A percentile compares a stretch with the other conserved stretches of the same genome.
Evolutionary conservation across 2,329 filamentous ascomycete genomes (phyloP).

Genomic region (Didymella glomerata): DNA sequence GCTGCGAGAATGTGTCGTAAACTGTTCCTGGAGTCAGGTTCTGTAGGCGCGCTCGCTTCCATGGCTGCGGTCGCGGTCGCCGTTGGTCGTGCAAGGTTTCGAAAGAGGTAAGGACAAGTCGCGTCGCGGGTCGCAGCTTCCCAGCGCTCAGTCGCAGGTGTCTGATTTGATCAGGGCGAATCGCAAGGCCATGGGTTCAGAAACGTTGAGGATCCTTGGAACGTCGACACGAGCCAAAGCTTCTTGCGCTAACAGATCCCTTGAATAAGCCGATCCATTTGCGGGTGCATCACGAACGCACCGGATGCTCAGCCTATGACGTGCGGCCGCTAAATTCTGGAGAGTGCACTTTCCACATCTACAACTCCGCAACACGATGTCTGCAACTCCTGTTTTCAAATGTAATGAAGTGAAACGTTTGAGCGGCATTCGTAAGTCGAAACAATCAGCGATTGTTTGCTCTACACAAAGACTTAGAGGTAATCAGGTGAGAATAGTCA

Average conservation of each 20-base stretch:
- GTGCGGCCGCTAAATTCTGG: conserved; percentile 1
- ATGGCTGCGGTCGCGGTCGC: conserved; percentile 24
- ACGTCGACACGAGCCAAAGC: conserved; percentile 21
- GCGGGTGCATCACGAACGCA: conserved; percentile 21
- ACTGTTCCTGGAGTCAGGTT: conserved; percentile 51
- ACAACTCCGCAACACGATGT: neutral
- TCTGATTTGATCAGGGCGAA: conserved; percentile 16
- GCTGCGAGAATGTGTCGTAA: conserved; percentile 51
- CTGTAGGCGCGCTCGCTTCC: conserved; percentile 38
- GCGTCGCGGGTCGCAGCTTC: conserved; percentile 20
- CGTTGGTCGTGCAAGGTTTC: conserved; percentile 29
- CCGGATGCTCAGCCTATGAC: conserved; percentile 14
- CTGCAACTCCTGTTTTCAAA: neutral
- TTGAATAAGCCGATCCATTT: conserved; percentile 20
- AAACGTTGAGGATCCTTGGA: conserved; percentile 20
- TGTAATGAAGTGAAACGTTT: neutral
- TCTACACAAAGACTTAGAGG: neutral
- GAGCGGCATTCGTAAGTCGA: neutral
- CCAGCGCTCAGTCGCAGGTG: conserved; percentile 20
- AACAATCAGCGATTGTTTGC: neutral
- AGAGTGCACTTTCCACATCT: neutral
- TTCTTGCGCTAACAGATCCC: conserved; percentile 21
- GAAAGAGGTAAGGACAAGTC: conserved; percentile 27
- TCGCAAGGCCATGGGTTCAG: conserved; percentile 18
- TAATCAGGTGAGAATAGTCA: neutral